Evolutionary conservation across 164 flowering plant genomes (phyloP).

Genomic region (Amborella trichopoda): DNA sequence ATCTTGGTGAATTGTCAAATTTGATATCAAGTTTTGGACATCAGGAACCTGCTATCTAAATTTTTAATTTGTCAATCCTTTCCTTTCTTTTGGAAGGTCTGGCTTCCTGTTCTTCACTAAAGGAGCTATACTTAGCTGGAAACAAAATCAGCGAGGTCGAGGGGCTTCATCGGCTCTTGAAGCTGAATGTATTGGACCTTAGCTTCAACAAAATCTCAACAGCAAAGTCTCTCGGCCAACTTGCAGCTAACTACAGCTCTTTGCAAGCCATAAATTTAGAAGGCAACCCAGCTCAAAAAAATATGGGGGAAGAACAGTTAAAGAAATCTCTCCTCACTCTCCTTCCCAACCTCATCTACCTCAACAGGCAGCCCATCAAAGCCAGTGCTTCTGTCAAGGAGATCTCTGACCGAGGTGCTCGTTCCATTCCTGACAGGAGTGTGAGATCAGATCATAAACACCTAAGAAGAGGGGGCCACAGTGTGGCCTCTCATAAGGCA

Average conservation of each 20-base stretch:
- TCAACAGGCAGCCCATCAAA: conserved; percentile 56
- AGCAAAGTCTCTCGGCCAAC: conserved; percentile 80
- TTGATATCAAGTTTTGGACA: too few species aligned
- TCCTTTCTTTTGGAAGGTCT: conserved; percentile 36
- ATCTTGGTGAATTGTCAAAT: too few species aligned
- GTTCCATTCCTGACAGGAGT: conserved; percentile 45
- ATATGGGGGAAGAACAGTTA: conserved; percentile 86
- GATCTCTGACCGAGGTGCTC: conserved; percentile 43
- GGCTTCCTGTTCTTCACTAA: conserved; percentile 77
- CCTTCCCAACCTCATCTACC: conserved; percentile 69
- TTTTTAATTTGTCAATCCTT: too few species aligned
- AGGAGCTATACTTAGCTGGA: conserved; percentile 86
- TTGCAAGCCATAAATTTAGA: conserved; percentile 83
- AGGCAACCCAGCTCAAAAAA: conserved; percentile 94
- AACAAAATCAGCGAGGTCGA: conserved; percentile 93
- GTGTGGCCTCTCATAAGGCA: conserved; percentile 19
- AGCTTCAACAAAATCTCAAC: conserved; percentile 93
- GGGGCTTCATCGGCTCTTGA: conserved; percentile 92
- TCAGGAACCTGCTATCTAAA: too few species aligned
- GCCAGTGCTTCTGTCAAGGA: conserved; percentile 58
- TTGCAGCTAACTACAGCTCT: conserved; percentile 86
- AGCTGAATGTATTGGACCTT: conserved; percentile 64
- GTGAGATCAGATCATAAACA: conserved; percentile 48
- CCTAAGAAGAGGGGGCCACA: conserved; percentile 37
- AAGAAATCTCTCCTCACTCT: conserved; percentile 68